Base-by-base conservation (phyloP, 306 rosid genomes). In the Dalbergia cultrata region DNA sequence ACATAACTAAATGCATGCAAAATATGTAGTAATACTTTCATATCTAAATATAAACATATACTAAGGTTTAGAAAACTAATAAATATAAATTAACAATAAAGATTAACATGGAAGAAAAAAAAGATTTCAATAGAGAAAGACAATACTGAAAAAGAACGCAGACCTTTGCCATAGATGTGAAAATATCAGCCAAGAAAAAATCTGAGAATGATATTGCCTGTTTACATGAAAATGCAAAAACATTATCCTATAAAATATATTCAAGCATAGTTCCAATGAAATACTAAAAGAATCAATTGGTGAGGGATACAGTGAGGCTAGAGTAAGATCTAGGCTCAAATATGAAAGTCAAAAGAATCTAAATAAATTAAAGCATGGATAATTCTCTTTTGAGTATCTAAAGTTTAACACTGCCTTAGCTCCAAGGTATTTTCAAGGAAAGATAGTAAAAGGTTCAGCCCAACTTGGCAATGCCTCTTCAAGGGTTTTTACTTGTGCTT, bases 91-190 rank as follows among this genome's bases (percentile, higher is more conserved):
- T 58, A 44, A 74, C 64, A 52, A 67, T 79, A 82, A 54, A 61
- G 63, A 45, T 52, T 72, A 69, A 37, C 75, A 69, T 63, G 76
- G 44, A 68, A 67, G 37, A 50, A 22, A 14, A 74, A 39, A 77
- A 39, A 60, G 65, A 80, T 33, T 62, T 72, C 76, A 59, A 67
- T 19, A 35, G 26, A 81, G 58, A 75, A 78, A 43, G 57, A 74
- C 56, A 73, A 71, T 35, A 35, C 31, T 63, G 54, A 69, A 77
- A 54, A 87, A 62, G 65, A 11, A 66, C 52, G 49, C 86, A 73
- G 70, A 95, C 99, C 98, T 95, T 95, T 47, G 91, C 93, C 98
- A 93, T 93, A 80, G 99, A 95, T 33, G 99, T 95, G 84, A 95
- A 83, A 74, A 95, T 93, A 95, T 95, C 99, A 45, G 98, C 99